Evolutionary conservation across 2,329 filamentous ascomycete species (phyloP), one percentile per base, ranked within the genome.

Genomic region (Fusarium sarcochroum): DNA sequence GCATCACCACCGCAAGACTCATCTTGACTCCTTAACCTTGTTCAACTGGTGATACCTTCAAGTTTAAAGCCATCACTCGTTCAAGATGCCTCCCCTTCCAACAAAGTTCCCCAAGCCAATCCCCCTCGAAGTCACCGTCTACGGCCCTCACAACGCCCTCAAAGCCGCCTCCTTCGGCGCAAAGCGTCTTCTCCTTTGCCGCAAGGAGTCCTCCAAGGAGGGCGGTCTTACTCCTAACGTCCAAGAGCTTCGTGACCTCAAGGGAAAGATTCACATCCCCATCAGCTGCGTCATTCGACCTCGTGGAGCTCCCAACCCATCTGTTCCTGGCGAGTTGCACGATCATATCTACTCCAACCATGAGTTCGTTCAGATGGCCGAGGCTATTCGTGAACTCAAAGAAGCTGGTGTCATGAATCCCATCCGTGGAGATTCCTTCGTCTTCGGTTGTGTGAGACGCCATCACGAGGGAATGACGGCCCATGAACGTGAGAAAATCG

Each of bases 211-310:
- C 2, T 88, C 88, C 66, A 57, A 71, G 2, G 75, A 69, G 2
- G 87, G 86, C 45, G 87, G 87, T 9, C 79, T 85, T 17, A 88
- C 87, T 1, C 87, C 87, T 4, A 70, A 79, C 1, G 25, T 81
- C 4, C 67, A 76, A 10, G 81, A 85, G 18, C 77, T 86, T 41
- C 35, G 63, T 3, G 55, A 58, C 3, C 73, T 83, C 25, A 66
- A 68, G 20, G 34, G 56, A 34, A 57, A 68, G 56, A 59, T 77
- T 25, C 51, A 75, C 13, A 76, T 83, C 25, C 81, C 85, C 1
- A 71, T 87, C 37, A 84, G 85, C 40, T 71, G 89, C 72, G 87
- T 87, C 84, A 85, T 89, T 64, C 83, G 87, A 10, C 85, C 86
- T 7, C 82, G 80, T 63, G 50, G 66, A 52, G 59, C 69, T 18